Evolutionary conservation across 148 eudicot species (phyloP).

Genomic region (Selenicereus undatus): DNA sequence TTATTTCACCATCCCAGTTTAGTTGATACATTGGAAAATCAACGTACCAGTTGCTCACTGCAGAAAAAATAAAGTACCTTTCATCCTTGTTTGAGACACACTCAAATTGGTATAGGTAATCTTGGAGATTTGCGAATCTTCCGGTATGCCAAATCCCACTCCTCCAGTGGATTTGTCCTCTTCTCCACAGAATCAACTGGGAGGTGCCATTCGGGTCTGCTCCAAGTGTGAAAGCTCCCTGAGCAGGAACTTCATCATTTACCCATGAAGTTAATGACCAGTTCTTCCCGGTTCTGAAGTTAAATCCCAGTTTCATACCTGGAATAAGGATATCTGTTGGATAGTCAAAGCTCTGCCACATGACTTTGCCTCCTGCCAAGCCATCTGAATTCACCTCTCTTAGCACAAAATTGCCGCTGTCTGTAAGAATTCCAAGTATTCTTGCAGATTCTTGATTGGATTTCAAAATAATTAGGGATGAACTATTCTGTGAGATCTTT

Average conservation of each 20-base stretch:
- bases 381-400: constrained; percentile 21
- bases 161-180: constrained; percentile 28
- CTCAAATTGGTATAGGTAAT: constrained; percentile 19
- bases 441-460: not conserved
- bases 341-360: constrained; percentile 43
- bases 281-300: constrained; percentile 19
- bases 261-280: constrained; percentile 33
- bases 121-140: constrained; percentile 22
- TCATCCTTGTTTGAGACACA: constrained; percentile 26
- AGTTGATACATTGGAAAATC: constrained; percentile 10
- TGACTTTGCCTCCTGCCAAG: constrained; percentile 5
- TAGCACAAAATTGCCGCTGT: constrained; percentile 27
- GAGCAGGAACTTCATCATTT: constrained; percentile 22
- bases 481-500: constrained; percentile 14
- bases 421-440: constrained; percentile 20
- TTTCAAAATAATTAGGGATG: constrained; percentile 12
- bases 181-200: constrained; percentile 30
- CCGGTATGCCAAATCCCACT: constrained; percentile 29
- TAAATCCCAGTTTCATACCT: constrained; percentile 35
- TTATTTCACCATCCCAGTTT: not conserved
- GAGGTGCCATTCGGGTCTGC: constrained; percentile 19
- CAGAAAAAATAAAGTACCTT: constrained; percentile 22
- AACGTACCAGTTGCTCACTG: not conserved
- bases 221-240: constrained; percentile 30
- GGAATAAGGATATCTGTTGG: constrained; percentile 33